Evolutionary conservation across 768 basidiomycete species (phyloP).

Genomic region (Trametes punicea): DNA sequence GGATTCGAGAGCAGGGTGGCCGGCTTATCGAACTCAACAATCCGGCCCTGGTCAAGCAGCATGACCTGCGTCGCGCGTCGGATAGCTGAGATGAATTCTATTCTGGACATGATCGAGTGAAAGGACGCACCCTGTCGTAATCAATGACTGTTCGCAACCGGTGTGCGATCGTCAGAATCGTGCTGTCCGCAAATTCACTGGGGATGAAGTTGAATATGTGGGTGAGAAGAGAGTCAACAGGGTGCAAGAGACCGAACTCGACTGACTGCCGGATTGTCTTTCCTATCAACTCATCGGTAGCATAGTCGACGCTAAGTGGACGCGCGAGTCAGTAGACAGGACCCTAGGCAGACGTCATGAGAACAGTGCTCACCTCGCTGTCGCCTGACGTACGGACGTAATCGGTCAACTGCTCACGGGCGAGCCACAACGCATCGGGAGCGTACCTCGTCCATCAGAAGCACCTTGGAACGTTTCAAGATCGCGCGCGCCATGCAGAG

Average conservation of each 20-base stretch:
- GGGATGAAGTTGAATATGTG: background rate
- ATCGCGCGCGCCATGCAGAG: slow-evolving; percentile 88
- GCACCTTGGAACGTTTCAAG: slow-evolving; percentile 68
- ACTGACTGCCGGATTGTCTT: slow-evolving; percentile 78
- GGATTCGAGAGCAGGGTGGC: slow-evolving; percentile 50
- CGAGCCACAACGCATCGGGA: background rate
- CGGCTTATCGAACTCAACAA: slow-evolving; percentile 75
- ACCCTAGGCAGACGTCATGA: background rate
- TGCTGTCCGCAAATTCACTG: slow-evolving; percentile 77
- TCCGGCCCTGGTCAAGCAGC: slow-evolving; percentile 74
- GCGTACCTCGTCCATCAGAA: slow-evolving; percentile 82
- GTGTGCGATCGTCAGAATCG: slow-evolving; percentile 82
- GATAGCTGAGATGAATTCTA: slow-evolving; percentile 3
- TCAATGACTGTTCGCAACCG: slow-evolving; percentile 77
- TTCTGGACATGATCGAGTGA: slow-evolving; percentile 3
- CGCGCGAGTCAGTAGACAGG: slow-evolving; percentile 1
- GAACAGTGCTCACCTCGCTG: slow-evolving; percentile 48
- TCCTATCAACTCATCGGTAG: slow-evolving; percentile 83
- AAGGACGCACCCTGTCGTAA: slow-evolving; percentile 65
- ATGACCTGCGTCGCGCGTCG: slow-evolving; percentile 49
- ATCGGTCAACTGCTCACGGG: background rate
- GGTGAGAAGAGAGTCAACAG: slow-evolving; percentile 34
- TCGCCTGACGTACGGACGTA: slow-evolving; percentile 43
- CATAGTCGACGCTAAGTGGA: slow-evolving; percentile 66
- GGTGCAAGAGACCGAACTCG: slow-evolving; percentile 32